These are phyloP conservation scores for Hsuehochloa calcarea DNA, from an alignment of 176 grass and related monocot genomes.

Conservation along the genomic window DNA sequence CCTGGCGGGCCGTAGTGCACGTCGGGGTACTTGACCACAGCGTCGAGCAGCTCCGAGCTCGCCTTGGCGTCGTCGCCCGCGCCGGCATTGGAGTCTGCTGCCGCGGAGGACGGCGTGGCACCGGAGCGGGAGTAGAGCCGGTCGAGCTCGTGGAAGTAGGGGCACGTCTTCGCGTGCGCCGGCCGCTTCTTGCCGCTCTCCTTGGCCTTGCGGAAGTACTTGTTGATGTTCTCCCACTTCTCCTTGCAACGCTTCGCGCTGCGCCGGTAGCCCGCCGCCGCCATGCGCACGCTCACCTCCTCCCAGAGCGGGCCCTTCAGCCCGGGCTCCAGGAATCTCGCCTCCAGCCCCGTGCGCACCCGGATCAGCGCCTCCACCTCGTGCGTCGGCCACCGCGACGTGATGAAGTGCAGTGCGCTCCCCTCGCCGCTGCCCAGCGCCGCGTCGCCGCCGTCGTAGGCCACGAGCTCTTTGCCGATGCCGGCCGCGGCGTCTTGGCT, in stretches of 20 bases:
- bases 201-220: slow-evolving; percentile 91
- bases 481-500: slow-evolving; percentile 18
- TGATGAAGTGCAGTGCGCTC: slow-evolving; percentile 22
- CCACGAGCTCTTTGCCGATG: slow-evolving; percentile 28
- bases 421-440: neutral
- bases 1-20: slow-evolving; percentile 30
- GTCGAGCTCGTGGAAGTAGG: slow-evolving; percentile 83
- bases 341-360: slow-evolving; percentile 68
- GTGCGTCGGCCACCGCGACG: slow-evolving; percentile 80
- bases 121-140: slow-evolving; percentile 69
- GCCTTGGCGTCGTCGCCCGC: slow-evolving; percentile 1
- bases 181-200: slow-evolving; percentile 80
- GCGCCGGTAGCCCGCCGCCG: slow-evolving; percentile 62
- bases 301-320: slow-evolving; percentile 94
- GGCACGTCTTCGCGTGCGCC: slow-evolving; percentile 78
- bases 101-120: neutral
- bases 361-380: slow-evolving; percentile 85
- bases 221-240: slow-evolving; percentile 99
- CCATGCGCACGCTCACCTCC: slow-evolving; percentile 84
- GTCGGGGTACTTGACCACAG: slow-evolving; percentile 67
- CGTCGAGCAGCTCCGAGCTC: slow-evolving; percentile 76
- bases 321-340: slow-evolving; percentile 80
- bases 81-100: neutral
- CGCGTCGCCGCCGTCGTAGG: slow-evolving; percentile 29
- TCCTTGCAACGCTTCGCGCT: slow-evolving; percentile 93